phyloP scores from a whole-genome alignment of 2,329 filamentous ascomycete species.

The Pseudogymnoascus sp. region DNA sequence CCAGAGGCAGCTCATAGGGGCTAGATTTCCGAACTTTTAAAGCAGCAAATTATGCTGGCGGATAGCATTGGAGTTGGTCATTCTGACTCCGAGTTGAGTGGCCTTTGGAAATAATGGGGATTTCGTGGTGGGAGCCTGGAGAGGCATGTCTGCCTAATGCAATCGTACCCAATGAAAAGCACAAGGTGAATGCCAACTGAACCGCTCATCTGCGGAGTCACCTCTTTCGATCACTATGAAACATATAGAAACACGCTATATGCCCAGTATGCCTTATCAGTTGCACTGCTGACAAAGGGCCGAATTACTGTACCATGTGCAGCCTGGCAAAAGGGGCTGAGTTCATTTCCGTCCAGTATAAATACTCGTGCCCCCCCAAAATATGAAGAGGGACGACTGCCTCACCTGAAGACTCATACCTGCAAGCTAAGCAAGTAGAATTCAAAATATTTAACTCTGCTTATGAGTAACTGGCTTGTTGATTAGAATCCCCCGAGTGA shows the following conservation, averaged over 20 bases:
- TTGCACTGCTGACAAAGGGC: not conserved
- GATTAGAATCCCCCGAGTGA: not conserved
- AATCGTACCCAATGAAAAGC: conserved; percentile 1
- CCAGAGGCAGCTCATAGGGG: not conserved
- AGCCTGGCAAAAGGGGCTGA: not conserved
- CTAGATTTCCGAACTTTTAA: not conserved
- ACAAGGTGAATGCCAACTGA: not conserved
- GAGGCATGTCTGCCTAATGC: not conserved
- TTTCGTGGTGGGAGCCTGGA: not conserved
- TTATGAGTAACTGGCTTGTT: not conserved
- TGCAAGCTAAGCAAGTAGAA: not conserved
- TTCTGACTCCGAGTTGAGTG: not conserved
- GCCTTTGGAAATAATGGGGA: not conserved
- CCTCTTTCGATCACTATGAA: not conserved
- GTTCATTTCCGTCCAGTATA: not conserved
- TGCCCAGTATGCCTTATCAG: not conserved
- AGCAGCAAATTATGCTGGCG: not conserved
- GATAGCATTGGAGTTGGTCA: not conserved
- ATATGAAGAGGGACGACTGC: not conserved
- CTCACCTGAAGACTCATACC: not conserved
- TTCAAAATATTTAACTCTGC: not conserved
- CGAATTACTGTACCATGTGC: not conserved
- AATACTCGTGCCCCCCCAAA: not conserved
- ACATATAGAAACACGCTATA: conserved; percentile 1
- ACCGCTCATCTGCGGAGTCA: not conserved